Evolutionary conservation across 2,329 filamentous ascomycete species (phyloP).

Genomic region (Purpureocillium takamizusanense): DNA sequence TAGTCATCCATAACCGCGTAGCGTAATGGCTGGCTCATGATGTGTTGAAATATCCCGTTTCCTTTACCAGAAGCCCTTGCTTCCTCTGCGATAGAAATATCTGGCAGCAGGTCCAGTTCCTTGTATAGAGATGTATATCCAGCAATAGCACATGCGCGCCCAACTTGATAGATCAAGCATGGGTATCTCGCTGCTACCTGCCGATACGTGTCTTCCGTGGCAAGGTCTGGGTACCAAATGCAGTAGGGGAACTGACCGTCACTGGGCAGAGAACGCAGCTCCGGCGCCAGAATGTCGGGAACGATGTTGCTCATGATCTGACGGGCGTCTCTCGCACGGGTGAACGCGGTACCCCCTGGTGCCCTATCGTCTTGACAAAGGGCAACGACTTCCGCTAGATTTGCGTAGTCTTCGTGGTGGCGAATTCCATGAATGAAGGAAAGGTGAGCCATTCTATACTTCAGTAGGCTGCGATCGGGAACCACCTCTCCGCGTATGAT

Average conservation of each 20-base stretch:
- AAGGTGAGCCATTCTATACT: too few species aligned
- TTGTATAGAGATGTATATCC: constrained; percentile 23
- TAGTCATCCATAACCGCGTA: constrained; percentile 28
- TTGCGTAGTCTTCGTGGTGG: too few species aligned
- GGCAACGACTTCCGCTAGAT: too few species aligned
- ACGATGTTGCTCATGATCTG: constrained; percentile 24
- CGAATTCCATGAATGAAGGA: too few species aligned
- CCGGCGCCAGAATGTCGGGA: constrained; percentile 13
- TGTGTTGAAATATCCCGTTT: constrained; percentile 18
- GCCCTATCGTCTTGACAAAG: too few species aligned
- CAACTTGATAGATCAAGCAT: constrained; percentile 24
- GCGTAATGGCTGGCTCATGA: constrained; percentile 16
- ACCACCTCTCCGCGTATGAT: too few species aligned
- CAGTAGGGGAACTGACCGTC: constrained; percentile 27
- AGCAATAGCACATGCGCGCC: constrained; percentile 28
- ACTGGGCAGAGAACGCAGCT: too few species aligned
- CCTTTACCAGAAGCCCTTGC: constrained; percentile 18
- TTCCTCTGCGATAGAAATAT: constrained; percentile 29
- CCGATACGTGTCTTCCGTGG: constrained; percentile 24
- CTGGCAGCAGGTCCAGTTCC: constrained; percentile 25
- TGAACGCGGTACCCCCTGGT: too few species aligned
- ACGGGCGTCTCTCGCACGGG: constrained; percentile 15
- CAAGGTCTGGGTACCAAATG: constrained; percentile 27
- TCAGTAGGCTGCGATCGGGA: too few species aligned
- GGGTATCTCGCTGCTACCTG: constrained; percentile 21